These are phyloP conservation scores for Psilocybe tampanensis DNA, from an alignment of 768 basidiomycete genomes.

Conservation along the genomic window DNA sequence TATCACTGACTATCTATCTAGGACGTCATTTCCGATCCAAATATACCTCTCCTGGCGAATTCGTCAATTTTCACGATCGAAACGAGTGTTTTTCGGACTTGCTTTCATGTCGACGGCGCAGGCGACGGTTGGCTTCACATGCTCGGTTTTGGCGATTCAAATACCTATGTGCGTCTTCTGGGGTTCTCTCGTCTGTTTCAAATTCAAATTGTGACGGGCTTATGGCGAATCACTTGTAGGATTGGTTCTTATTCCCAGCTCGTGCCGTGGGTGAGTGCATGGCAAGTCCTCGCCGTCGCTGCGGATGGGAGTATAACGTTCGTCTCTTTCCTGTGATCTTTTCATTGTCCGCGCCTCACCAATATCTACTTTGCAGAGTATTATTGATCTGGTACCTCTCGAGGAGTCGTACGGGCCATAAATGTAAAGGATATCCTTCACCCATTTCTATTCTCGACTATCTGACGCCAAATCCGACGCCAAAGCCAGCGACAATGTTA, in stretches of 20 bases:
- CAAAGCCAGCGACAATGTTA: slow-evolving; percentile 29
- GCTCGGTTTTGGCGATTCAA: slow-evolving; percentile 23
- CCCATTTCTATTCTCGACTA: neutral
- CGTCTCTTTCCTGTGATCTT: slow-evolving; percentile 1
- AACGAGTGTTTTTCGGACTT: slow-evolving; percentile 20
- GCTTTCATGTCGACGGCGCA: slow-evolving; percentile 22
- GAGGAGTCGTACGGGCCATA: slow-evolving; percentile 26
- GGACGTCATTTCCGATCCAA: slow-evolving; percentile 34
- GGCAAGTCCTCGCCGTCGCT: slow-evolving; percentile 27
- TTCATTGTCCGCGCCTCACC: neutral
- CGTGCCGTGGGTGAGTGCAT: slow-evolving; percentile 30
- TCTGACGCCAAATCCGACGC: neutral
- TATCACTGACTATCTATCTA: slow-evolving; percentile 7
- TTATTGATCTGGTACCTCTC: slow-evolving; percentile 26
- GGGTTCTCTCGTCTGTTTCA: neutral
- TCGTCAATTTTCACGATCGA: slow-evolving; percentile 23
- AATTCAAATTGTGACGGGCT: neutral
- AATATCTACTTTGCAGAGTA: slow-evolving; percentile 9
- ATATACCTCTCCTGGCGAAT: slow-evolving; percentile 33
- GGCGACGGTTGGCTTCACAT: slow-evolving; percentile 23
- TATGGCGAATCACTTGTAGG: slow-evolving; percentile 9
- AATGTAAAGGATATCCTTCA: slow-evolving; percentile 15
- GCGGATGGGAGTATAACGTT: slow-evolving; percentile 32
- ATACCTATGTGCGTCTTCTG: slow-evolving; percentile 21
- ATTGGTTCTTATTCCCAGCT: slow-evolving; percentile 24